Evolutionary conservation across 495 filamentous ascomycete genomes (phyloP).

Genomic region (Penicillium soppii): DNA sequence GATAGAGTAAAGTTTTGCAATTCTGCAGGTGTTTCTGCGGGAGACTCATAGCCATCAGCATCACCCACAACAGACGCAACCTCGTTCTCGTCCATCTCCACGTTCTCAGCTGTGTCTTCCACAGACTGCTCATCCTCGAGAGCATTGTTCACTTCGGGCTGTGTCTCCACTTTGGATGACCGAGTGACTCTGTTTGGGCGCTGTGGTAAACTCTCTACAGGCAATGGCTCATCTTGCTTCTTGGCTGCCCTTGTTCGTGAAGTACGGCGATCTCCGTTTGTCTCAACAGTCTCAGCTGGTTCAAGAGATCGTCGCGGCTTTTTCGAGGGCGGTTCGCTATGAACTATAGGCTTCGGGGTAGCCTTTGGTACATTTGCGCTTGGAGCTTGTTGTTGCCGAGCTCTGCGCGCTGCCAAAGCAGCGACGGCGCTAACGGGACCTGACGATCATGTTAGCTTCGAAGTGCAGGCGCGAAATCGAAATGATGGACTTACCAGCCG

Average conservation of each 20-base stretch:
- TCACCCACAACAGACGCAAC: constrained; percentile 26
- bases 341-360: constrained; percentile 13
- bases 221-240: constrained; percentile 17
- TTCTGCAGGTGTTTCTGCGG: constrained; percentile 29
- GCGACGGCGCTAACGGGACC: constrained; percentile 47
- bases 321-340: constrained; percentile 37
- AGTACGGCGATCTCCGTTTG: constrained; percentile 12
- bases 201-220: constrained; percentile 9
- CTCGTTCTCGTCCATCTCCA: constrained; percentile 24
- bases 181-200: constrained; percentile 5
- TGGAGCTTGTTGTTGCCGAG: constrained; percentile 42
- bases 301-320: constrained; percentile 32
- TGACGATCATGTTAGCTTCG: constrained; percentile 8
- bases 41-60: constrained; percentile 37
- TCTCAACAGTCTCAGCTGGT: constrained; percentile 8
- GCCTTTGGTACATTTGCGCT: constrained; percentile 15
- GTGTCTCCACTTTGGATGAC: background rate
- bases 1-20: constrained; percentile 45
- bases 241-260: constrained; percentile 26
- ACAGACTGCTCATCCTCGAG: constrained; percentile 21
- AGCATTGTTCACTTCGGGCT: constrained; percentile 12
- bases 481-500: constrained; percentile 27
- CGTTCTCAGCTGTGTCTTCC: constrained; percentile 9
- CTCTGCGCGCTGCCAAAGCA: constrained; percentile 48
- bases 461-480: background rate